These are phyloP conservation scores for Phytomonas sp. DNA, from an alignment of 208 protist species.

Conservation along the genomic window DNA sequence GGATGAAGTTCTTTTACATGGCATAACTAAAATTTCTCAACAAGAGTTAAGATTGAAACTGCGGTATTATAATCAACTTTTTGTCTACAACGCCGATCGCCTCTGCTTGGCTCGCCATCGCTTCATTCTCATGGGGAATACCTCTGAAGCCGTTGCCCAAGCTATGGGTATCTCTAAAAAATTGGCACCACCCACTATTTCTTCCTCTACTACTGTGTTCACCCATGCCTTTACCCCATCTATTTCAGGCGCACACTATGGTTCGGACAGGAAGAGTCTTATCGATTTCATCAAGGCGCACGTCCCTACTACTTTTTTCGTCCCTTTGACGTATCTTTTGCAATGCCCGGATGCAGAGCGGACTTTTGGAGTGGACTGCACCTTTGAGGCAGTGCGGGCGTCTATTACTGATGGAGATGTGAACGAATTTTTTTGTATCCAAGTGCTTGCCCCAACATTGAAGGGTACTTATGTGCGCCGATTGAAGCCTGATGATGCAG, in stretches of 20 bases:
- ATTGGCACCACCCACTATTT: background rate
- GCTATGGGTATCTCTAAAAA: background rate
- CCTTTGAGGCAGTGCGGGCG: background rate
- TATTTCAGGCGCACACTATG: background rate
- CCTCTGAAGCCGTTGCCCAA: background rate
- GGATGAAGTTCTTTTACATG: background rate
- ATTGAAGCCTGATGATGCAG: slow-evolving; percentile 16
- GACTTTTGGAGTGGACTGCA: background rate
- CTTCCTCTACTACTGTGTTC: background rate
- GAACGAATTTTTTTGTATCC: slow-evolving; percentile 17
- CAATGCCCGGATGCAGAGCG: background rate
- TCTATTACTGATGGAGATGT: background rate
- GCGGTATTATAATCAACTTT: background rate
- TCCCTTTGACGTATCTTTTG: slow-evolving; percentile 12
- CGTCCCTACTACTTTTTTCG: slow-evolving; percentile 18
- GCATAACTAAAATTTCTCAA: background rate
- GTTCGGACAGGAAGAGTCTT: background rate
- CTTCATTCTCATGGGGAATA: slow-evolving; percentile 5
- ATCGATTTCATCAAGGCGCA: background rate
- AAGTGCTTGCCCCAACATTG: slow-evolving; percentile 14
- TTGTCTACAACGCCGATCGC: background rate
- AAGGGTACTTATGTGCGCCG: slow-evolving; percentile 21
- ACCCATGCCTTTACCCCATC: background rate
- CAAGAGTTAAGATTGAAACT: background rate
- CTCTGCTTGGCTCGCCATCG: background rate